A percentile compares a stretch with the other conserved stretches of the same genome.
These are phyloP conservation scores for Platanus orientalis DNA, from an alignment of 164 flowering plant species.

Conservation along the genomic window DNA sequence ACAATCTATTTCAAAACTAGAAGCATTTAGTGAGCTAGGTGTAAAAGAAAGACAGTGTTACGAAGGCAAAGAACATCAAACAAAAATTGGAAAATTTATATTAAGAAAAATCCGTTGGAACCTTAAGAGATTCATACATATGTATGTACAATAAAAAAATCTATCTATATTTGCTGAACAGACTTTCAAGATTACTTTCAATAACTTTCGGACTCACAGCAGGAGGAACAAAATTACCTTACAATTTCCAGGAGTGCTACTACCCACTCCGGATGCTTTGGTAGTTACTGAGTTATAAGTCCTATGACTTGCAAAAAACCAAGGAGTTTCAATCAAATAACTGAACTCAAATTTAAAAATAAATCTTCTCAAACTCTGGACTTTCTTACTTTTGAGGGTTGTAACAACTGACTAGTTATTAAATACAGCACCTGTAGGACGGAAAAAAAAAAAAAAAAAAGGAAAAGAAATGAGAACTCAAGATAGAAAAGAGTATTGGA, in stretches of 20 bases:
- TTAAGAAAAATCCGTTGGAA: conserved; percentile 4
- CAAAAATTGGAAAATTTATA: background rate
- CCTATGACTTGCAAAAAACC: too few species aligned
- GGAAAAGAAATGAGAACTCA: background rate
- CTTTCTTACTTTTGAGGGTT: background rate
- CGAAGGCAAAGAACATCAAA: conserved; percentile 4
- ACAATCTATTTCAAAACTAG: too few species aligned
- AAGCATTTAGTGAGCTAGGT: too few species aligned
- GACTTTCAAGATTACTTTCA: conserved; percentile 4
- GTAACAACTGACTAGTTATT: background rate
- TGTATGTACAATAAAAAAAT: too few species aligned
- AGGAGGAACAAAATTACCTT: conserved; percentile 1
- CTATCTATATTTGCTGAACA: conserved; percentile 10
- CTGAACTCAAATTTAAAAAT: too few species aligned
- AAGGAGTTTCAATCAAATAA: background rate
- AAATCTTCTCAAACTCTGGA: background rate
- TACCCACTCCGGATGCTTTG: too few species aligned
- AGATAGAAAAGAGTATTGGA: background rate
- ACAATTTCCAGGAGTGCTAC: background rate
- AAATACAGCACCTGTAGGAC: conserved; percentile 3
- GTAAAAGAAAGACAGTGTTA: background rate
- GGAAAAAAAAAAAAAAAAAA: background rate
- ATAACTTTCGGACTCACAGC: conserved; percentile 1
- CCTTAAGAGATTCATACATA: conserved; percentile 2
- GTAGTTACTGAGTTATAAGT: background rate